Percentiles rank a stretch among this genome's conserved stretches.
Evolutionary conservation across 257 asterid species (phyloP).

Genomic region (Nicotiana noctiflora): DNA sequence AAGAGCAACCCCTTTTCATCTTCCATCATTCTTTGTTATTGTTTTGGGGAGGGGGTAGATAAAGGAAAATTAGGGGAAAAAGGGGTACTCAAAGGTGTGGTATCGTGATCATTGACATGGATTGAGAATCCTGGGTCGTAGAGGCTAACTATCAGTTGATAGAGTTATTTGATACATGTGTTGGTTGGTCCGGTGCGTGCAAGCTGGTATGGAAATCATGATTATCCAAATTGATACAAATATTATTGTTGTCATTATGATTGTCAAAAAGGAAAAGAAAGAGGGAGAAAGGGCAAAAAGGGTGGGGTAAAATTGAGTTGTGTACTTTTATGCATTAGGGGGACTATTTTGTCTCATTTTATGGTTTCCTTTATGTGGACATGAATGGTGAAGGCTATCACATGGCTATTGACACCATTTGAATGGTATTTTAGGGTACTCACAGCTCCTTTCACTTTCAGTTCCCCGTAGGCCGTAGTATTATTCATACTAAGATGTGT

Average conservation of each 20-base stretch:
- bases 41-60: background rate
- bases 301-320: slow-evolving; percentile 9
- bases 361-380: slow-evolving; percentile 40
- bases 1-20: background rate
- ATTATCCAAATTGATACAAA: no score
- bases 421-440: slow-evolving; percentile 22
- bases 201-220: no score
- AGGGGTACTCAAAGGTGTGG: no score
- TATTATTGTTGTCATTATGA: no score
- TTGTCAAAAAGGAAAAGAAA: background rate
- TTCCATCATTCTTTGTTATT: background rate
- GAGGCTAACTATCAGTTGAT: no score
- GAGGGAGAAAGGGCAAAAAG: background rate
- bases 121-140: no score
- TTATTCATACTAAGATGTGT: slow-evolving; percentile 22
- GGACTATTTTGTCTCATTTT: slow-evolving; percentile 35
- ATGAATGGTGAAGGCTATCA: slow-evolving; percentile 25
- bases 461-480: background rate
- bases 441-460: slow-evolving; percentile 23
- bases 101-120: no score
- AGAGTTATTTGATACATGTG: no score
- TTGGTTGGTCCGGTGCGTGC: no score
- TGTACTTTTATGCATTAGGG: slow-evolving; percentile 26
- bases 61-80: background rate
- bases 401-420: slow-evolving; percentile 33